Percentiles rank a stretch among this genome's conserved stretches.
Evolutionary conservation across 306 rosid genomes (phyloP).

Genomic region (Cajanus cajan): DNA sequence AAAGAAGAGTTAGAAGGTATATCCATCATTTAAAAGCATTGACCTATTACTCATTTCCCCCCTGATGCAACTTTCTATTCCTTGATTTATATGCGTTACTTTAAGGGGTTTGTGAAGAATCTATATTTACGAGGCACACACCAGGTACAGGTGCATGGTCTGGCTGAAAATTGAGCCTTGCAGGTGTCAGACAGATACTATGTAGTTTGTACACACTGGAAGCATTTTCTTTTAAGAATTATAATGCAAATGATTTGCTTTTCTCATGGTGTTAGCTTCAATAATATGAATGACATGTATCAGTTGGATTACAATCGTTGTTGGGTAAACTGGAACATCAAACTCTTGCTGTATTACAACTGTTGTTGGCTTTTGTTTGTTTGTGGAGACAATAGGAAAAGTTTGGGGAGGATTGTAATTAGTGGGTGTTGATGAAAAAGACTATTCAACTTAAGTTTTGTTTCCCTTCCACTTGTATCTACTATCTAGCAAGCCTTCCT

Average conservation of each 20-base stretch:
- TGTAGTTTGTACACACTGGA: background rate
- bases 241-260: background rate
- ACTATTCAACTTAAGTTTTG: background rate
- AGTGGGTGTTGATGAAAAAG: background rate
- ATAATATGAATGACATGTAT: background rate
- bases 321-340: background rate
- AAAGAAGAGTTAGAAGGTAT: conserved; percentile 86
- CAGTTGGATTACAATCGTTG: background rate
- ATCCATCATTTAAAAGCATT: background rate
- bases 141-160: background rate
- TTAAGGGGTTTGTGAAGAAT: background rate
- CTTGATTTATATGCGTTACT: background rate
- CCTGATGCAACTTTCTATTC: background rate
- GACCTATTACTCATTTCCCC: background rate
- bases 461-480: background rate
- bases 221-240: background rate
- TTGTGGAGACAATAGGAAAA: background rate
- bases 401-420: background rate
- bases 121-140: conserved; percentile 8
- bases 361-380: background rate
- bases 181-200: background rate
- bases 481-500: background rate
- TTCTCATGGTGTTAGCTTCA: background rate
- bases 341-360: background rate
- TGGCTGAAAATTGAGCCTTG: conserved; percentile 4